Evolutionary conservation across 495 filamentous ascomycete genomes (phyloP), one percentile per base, ranked within the genome.

Genomic region (Penicillium fimorum): DNA sequence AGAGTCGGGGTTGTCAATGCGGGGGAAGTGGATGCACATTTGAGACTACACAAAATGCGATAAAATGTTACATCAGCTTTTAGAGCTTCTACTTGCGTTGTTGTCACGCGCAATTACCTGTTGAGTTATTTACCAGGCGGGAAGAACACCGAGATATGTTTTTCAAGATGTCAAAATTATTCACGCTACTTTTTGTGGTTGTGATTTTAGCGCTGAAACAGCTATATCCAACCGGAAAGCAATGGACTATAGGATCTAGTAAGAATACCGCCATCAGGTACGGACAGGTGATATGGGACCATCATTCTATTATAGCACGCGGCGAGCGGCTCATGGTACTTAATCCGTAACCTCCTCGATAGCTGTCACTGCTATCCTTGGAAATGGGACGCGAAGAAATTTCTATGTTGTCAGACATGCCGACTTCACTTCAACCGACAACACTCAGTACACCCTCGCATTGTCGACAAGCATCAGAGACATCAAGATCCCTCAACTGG

Each of bases 401-500:
- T 87, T 88, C 62, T 89, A 77, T 59, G 61, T 88, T 7, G 66
- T 85, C 37, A 68, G 85, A 51, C 86, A 90, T 59, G 60, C 78
- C 0, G 75, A 79, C 11, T 88, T 84, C 61, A 79, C 74, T 22
- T 76, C 71, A 15, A 56, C 63, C 0, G 71, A 67, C 0, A 74
- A 76, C 4, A 79, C 79, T 0, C 62, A 65, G 10, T 90, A 89
- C 63, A 82, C 68, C 11, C 60, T 89, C 5, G 80, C 46, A 0
- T 57, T 89, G 6, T 59, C 73, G 0, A 88, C 84, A 0, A 82
- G 78, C 47, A 59, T 74, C 38, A 86, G 88, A 3, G 70, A 67
- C 18, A 44, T 87, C 24, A 80, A 73, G 0, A 74, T 90, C 30
- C 87, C 87, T 5, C 82, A 82, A 44, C 62, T 85, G 0, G 80